These are phyloP conservation scores for Cercospora zeae-maydis DNA, from an alignment of 2,329 filamentous ascomycete species.

Conservation along the genomic window DNA sequence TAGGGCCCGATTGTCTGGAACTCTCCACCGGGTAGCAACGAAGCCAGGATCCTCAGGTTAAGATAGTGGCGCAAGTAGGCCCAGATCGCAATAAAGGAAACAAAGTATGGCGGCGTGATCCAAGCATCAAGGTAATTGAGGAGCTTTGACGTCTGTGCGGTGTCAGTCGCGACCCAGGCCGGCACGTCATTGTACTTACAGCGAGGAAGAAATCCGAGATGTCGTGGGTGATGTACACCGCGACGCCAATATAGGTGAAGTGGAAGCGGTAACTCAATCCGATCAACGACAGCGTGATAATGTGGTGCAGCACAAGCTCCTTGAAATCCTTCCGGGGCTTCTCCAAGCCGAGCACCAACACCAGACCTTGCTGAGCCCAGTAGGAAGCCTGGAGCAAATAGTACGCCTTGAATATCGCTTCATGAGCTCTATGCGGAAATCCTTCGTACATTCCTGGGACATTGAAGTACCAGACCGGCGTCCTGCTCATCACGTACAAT, in stretches of 20 bases:
- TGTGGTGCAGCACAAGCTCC: conserved; percentile 86
- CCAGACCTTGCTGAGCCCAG: conserved; percentile 92
- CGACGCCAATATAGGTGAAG: conserved; percentile 90
- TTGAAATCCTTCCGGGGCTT: conserved; percentile 94
- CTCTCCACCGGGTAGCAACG: conserved; percentile 62
- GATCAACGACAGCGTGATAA: conserved; percentile 82
- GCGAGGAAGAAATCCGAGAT: conserved; percentile 95
- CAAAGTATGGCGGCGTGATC: conserved; percentile 80
- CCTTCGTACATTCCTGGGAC: conserved; percentile 83
- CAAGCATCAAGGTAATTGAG: conserved; percentile 84
- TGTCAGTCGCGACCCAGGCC: not conserved
- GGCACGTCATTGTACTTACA: conserved; percentile 51
- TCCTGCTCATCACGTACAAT: conserved; percentile 83
- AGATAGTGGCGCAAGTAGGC: conserved; percentile 85
- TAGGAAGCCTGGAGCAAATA: conserved; percentile 92
- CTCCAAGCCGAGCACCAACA: conserved; percentile 80
- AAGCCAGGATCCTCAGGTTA: conserved; percentile 73
- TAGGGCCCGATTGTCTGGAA: conserved; percentile 72
- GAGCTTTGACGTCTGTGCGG: conserved; percentile 72
- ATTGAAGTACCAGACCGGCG: conserved; percentile 96
- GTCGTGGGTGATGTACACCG: conserved; percentile 92
- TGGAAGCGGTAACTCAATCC: conserved; percentile 89
- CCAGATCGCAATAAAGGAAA: conserved; percentile 77
- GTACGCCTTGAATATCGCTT: conserved; percentile 85
- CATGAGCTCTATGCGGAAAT: conserved; percentile 80